Base-by-base conservation (phyloP, 768 basidiomycete species). In the Cystobasidium onofrii region DNA sequence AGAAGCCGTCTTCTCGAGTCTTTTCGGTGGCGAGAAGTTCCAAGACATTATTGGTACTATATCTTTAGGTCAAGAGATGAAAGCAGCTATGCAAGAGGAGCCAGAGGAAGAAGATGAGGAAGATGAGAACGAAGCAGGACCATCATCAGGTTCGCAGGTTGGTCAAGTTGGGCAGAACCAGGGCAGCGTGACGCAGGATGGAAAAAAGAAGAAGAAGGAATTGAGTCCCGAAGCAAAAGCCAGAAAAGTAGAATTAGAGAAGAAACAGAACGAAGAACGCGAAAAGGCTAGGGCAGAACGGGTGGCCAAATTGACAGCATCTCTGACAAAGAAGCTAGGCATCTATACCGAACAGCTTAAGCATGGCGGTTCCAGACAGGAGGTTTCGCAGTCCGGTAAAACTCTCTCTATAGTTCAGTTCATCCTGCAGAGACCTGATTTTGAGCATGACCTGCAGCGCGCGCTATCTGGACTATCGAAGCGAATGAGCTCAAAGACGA, bases 21-120 rank as follows among this genome's bases (percentile, higher is more conserved):
- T 95, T 74, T 95, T 95, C 76, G 92, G 92, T 54, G 92, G 92
- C 1, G 91, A 92, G 64, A 83, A 88, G 34, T 94, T 94, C 81
- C 82, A 87, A 54, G 88, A 90, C 1, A 90, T 94, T 79, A 93
- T 95, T 79, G 92, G 92, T 9, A 85, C 88, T 54, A 92, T 94
- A 77, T 90, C 90, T 75, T 83, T 95, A 67, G 92, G 90, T 34
- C 85, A 86, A 77, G 92, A 95, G 78, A 93, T 95, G 92, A 95
- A 95, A 83, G 85, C 88, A 1, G 92, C 91, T 2, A 81, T 94
- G 79, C 92, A 94, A 78, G 91, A 93, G 71, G 60, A 76, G 43
- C n/a, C 41, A 25, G 67, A 74, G 54, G 62, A 57, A 44, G 73
- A 74, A 39, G 74, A 73, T 23, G 73, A 74, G 15, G 66, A 76